Base-by-base conservation (phyloP, 1,139 yeast species). In the Meyerozyma guilliermondii region DNA sequence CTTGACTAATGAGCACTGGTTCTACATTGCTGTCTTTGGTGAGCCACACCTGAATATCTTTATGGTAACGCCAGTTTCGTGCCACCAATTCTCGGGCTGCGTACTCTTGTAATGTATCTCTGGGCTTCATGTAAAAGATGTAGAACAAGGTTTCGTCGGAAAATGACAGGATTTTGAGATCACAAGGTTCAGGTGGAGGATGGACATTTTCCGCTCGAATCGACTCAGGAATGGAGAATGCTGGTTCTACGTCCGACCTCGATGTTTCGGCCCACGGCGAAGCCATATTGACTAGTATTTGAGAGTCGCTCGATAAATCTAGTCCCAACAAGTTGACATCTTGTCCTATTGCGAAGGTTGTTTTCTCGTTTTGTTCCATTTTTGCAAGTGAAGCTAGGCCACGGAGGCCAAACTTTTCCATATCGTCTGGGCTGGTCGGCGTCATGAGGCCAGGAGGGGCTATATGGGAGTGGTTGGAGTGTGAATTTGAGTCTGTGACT, bases 21-120 rank as follows among this genome's bases (percentile, higher is more conserved):
- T 92, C 98, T 49, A 84, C 82, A 54, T 81, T 79, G 34, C 96
- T 87, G 56, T 91, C 97, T 63, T 92, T 94, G 13, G 98, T 92
- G 47, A 94, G 70, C 98, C 98, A 94, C 39, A 94, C 89, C 65
- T 91, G 95, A 45, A 92, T 77, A 49, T 88, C 96, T 65, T 91
- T 92, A 65, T 94, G 98, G 58, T 87, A 94, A 51, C 98, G 78
- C 99, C 99, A 94, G 64, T 91, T 92, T 53, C 98, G 76, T 47
- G 83, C 83, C 55, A 81, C 82, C 54, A 94, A 76, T 61, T 92
- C 98, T 46, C 92, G 75, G 1, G 98, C 95, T 3, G 96, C 95
- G 45, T 88, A 77, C 61, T 94, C 98, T 62, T 94, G 99, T 62
- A 92, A 71, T 5, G 89, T 82, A 58, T 94, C 97, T 46, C 92